These are phyloP conservation scores for Ciborinia camelliae DNA, from an alignment of 2,329 filamentous ascomycete species.

Conservation along the genomic window DNA sequence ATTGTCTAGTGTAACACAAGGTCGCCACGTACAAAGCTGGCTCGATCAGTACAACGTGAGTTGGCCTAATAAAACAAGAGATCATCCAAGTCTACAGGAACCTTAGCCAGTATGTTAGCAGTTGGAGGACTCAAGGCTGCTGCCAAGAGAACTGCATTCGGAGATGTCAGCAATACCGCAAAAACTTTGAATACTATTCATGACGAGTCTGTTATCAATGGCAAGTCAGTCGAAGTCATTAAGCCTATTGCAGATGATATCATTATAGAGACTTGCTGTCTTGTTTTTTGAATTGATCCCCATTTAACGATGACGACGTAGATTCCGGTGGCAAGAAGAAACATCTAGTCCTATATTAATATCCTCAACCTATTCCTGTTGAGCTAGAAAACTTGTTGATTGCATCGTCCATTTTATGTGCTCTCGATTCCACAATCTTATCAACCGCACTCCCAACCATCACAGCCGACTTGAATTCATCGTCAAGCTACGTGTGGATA, in stretches of 20 bases:
- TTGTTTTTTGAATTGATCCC: too few species aligned
- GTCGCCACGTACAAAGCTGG: background rate
- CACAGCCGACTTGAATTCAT: background rate
- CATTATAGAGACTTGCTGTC: too few species aligned
- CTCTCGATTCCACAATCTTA: background rate
- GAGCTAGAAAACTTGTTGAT: too few species aligned
- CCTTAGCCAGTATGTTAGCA: constrained; percentile 51
- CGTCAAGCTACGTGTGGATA: constrained; percentile 22
- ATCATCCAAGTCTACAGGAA: constrained; percentile 64
- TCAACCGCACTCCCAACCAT: background rate
- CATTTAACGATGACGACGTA: too few species aligned
- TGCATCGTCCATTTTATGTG: too few species aligned
- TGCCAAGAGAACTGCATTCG: constrained; percentile 75
- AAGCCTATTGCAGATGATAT: constrained; percentile 36
- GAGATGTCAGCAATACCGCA: constrained; percentile 72
- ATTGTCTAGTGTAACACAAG: background rate
- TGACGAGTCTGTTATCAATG: constrained; percentile 53
- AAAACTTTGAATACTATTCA: constrained; percentile 43
- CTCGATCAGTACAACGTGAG: background rate
- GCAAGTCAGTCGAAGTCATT: constrained; percentile 41
- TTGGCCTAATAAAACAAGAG: background rate
- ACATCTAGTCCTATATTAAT: too few species aligned
- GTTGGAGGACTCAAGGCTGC: constrained; percentile 58
- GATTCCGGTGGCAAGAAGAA: too few species aligned
- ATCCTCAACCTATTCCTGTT: too few species aligned